Evolutionary conservation across 163 green algal genomes (phyloP), one percentile per base, ranked within the genome.

Genomic region (Picocystis sp.): DNA sequence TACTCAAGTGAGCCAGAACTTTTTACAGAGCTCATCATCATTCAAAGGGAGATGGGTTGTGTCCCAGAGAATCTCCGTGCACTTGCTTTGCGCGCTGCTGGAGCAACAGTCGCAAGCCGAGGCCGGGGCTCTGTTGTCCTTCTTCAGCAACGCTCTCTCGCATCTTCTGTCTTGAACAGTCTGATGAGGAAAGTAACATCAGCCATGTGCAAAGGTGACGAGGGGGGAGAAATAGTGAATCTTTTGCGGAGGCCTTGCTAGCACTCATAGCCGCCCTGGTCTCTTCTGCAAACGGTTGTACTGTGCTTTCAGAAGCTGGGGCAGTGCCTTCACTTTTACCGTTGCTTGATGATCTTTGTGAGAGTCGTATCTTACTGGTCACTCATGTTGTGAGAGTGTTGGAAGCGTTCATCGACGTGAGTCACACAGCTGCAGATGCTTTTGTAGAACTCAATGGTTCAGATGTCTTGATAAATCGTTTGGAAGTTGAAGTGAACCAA

Each of bases 361-460:
- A 69, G 1, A 57, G 60, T 8, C 81, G 91, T 64, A 43, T 80
- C 17, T 41, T 47, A 5, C 48, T 93, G 22, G 76, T 93, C 17
- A 73, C 65, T 17, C 66, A 59, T 19, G 71, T 70, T 0, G 70
- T 93, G 33, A 76, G 78, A 41, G 77, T 94, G 44, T 61, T 96
- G 41, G 87, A 96, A 69, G 63, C 72, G 11, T 92, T 83, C 67
- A 82, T 95, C 70, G 87, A 95, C 58, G 84, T 81, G 56, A 75
- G 46, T 33, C 64, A 74, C 17, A 52, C 64, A 3, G 72, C 78
- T 8, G 61, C 61, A n/a, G 65, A 63, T 6, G 54, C 78, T 14
- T 92, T 94, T 66, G 58, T 77, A 11, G 83, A 93, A 22, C 64
- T 92, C 12, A 72, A 76, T 38, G 87, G 84, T 14, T 57, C 90